These are phyloP conservation scores for Iberis pinnata DNA, from an alignment of 345 rosid genomes.

Conservation along the genomic window DNA sequence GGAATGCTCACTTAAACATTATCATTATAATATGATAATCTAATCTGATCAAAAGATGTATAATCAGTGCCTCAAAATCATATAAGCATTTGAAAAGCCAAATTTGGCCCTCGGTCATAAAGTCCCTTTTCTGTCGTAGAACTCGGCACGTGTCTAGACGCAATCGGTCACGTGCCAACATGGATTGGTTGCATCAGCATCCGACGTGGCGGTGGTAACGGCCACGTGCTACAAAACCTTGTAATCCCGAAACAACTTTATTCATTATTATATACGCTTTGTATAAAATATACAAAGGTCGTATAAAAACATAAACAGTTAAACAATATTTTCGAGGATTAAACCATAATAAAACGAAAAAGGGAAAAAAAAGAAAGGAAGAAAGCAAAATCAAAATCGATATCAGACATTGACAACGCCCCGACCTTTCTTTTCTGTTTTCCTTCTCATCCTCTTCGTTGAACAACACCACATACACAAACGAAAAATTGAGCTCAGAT, in stretches of 20 bases:
- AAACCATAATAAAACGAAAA: too few species aligned
- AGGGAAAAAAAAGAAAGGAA: too few species aligned
- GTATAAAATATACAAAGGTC: background rate
- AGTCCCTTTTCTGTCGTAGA: constrained; percentile 24
- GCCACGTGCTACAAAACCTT: constrained; percentile 46
- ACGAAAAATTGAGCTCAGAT: constrained; percentile 28
- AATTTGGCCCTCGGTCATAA: background rate
- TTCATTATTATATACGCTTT: background rate
- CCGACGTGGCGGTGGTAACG: constrained; percentile 38
- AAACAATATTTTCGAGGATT: too few species aligned
- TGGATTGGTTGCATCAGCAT: constrained; percentile 32
- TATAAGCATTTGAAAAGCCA: background rate
- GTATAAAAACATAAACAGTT: too few species aligned
- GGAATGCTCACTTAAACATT: constrained; percentile 17
- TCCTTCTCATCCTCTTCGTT: constrained; percentile 30
- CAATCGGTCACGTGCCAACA: constrained; percentile 33
- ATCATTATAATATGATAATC: background rate
- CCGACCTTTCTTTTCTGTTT: constrained; percentile 21
- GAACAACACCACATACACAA: constrained; percentile 28
- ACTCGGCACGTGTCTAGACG: constrained; percentile 28
- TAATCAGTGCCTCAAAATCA: constrained; percentile 14
- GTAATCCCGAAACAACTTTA: background rate
- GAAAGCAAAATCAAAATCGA: constrained; percentile 5
- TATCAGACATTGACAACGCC: constrained; percentile 26
- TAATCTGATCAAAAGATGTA: too few species aligned